Evolutionary conservation across 78 protist genomes (phyloP), one percentile per base, ranked within the genome.

Genomic region (Neovahlkampfia damariscottae): DNA sequence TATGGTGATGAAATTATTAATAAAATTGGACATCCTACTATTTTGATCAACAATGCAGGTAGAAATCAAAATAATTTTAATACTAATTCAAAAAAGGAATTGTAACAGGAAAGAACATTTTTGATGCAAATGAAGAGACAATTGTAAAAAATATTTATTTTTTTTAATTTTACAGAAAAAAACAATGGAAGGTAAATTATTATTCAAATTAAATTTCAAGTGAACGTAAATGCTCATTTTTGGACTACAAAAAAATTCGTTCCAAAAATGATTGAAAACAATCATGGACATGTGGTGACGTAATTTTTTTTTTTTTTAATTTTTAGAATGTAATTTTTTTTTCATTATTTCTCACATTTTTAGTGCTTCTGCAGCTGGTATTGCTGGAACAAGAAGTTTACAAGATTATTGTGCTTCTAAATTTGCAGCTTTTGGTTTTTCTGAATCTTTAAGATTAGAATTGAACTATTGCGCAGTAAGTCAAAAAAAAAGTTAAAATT

Each of bases 371-470:
- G 3, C 58, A 8, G 79, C 79, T 0, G 68, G 79, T 1, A 1
- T 1, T 19, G 2, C 38, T 36, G 84, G 84, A n/a, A 80, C 69
- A 8, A 69, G 81, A 1, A 1, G 80, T 2, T 66, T 82, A 5
- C 7, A 36, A 6, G 85, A 82, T 50, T 82, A 82, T 19, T 39
- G 77, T 29, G 79, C 85, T 9, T 38, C 70, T 66, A 82, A 82
- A 29, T 67, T 19, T 29, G 85, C 67, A 1, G 79, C 69, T 2
- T 62, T 67, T 5, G 85, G 85, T 8, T 67, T 67, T 10, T 35
- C 77, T 38, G 80, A 82, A 3, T 0, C 76, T 8, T 31, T 82
- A 30, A 30, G 74, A 8, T 29, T 62, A 39, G 85, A 82, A 35
- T 36, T 82, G 30, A 4, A 9, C 72, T 31, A 66, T 7, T 7